Evolutionary conservation across 2,329 filamentous ascomycete genomes (phyloP).

Genomic region (Trichophyton rubrum): DNA sequence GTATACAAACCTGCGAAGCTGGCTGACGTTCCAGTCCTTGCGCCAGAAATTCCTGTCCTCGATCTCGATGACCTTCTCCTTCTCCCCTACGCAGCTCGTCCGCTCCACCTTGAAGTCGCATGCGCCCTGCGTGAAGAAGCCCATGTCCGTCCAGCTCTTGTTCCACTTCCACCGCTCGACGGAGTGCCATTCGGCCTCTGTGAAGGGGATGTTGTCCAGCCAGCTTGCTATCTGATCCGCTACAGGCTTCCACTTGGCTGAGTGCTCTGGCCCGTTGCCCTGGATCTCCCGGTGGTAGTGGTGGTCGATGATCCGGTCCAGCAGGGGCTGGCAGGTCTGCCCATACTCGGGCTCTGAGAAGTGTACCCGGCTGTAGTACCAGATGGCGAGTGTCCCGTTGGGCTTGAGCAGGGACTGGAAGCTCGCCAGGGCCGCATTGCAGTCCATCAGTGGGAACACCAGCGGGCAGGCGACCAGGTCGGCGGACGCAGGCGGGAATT

Average conservation of each 20-base stretch:
- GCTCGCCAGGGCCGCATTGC: background rate
- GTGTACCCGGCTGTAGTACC: conserved; percentile 2
- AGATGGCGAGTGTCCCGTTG: conserved; percentile 4
- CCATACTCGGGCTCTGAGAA: conserved; percentile 4
- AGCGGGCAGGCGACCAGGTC: conserved; percentile 2
- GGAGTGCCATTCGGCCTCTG: conserved; percentile 1
- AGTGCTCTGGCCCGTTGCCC: background rate
- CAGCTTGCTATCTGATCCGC: conserved; percentile 4
- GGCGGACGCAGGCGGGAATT: background rate
- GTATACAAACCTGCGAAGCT: background rate
- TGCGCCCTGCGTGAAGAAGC: conserved; percentile 1
- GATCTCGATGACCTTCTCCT: background rate
- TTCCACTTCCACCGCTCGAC: conserved; percentile 7
- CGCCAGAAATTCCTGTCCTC: conserved; percentile 3
- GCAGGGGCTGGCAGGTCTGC: background rate
- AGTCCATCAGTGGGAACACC: conserved; percentile 4
- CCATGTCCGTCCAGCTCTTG: background rate
- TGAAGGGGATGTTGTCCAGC: conserved; percentile 4
- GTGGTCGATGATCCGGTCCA: conserved; percentile 1
- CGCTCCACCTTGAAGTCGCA: conserved; percentile 4
- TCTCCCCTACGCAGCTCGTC: background rate
- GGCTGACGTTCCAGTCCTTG: background rate
- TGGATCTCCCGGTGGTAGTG: background rate
- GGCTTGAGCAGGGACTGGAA: conserved; percentile 4
- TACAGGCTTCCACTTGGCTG: background rate